Base-by-base conservation (phyloP, 352 stramenopile species). In the Globisporangium barbulae region DNA sequence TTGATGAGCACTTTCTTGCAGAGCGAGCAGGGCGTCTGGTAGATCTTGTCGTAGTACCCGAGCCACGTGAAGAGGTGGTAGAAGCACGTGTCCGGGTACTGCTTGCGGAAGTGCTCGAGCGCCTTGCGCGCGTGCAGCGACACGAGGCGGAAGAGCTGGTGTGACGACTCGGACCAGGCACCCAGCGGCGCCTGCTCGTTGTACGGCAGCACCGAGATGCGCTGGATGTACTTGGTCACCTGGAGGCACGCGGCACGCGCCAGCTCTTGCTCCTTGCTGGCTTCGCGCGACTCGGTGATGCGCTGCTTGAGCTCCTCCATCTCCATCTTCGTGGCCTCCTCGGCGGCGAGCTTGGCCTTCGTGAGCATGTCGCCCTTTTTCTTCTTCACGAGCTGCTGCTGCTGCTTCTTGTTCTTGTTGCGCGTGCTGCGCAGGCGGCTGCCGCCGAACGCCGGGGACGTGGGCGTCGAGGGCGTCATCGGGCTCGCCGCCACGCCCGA, bases 61-160 rank as follows among this genome's bases (percentile, higher is more conserved):
- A 95, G 73, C 86, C 86, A 95, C 49, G 83, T 88, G 68, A 93
- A 93, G 30, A 95, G 74, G 61, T 95, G 81, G 71, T 90, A 95
- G 60, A 95, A 95, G 71, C 83, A 87, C 58, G 84, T 91, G 55
- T 95, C 85, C 17, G 86, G 86, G 58, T 90, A 80, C 75, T 95
- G 85, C 66, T 89, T 89, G 64, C 83, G 81, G 63, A 95, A 92
- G 61, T 95, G 82, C 55, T 90, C 75, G 64, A 93, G 72, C 41
- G 86, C 86, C 68, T 90, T 90, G 42, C 86, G 82, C 31, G 75
- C 75, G 65, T 95, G 83, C 37, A 93, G 65, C 53, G 84, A 90
- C 21, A 91, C 73, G 31, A 93, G 71, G 45, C 83, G 83, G 67
- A 93, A 95, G 21, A 95, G 68, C 53, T 87, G 80, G 68, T 95